Conservation (phyloP, 805 yeast species). For the Teunomyces aglyptinius region DNA sequence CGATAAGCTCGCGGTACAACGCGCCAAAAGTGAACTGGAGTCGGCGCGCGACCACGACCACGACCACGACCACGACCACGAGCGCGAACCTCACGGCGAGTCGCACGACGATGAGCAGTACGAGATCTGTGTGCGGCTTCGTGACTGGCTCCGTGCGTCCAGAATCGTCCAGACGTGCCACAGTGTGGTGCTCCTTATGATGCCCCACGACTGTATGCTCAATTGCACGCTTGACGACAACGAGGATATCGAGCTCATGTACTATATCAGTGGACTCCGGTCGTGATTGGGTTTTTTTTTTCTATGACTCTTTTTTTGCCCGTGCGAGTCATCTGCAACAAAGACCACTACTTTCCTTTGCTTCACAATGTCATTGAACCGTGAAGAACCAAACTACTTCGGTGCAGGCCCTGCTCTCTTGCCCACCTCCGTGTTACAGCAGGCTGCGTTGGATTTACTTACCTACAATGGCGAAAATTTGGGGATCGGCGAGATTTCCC, state of each 20-base stretch:
- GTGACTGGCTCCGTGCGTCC: slow-evolving; percentile 69
- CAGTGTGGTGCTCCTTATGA: slow-evolving; percentile 56
- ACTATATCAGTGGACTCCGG: slow-evolving; percentile 48
- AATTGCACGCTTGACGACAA: slow-evolving; percentile 67
- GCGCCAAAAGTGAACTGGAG: slow-evolving; percentile 18
- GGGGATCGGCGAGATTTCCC: slow-evolving; percentile 96
- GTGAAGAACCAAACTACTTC: slow-evolving; percentile 77
- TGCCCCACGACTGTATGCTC: slow-evolving; percentile 56
- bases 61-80: slow-evolving; percentile 5
- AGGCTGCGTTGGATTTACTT: slow-evolving; percentile 82
- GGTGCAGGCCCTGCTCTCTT: slow-evolving; percentile 99
- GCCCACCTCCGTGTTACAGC: slow-evolving; percentile 79
- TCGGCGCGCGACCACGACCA: slow-evolving; percentile 6
- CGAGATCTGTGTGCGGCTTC: slow-evolving; percentile 51
- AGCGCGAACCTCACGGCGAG: slow-evolving; percentile 8
- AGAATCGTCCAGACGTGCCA: slow-evolving; percentile 60
- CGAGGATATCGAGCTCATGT: slow-evolving; percentile 63
- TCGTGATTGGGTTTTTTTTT: not conserved
- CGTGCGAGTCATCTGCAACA: not conserved
- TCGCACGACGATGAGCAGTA: slow-evolving; percentile 8
- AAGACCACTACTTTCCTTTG: not conserved
- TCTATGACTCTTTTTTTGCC: not conserved
- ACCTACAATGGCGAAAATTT: slow-evolving; percentile 68
- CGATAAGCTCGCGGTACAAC: slow-evolving; percentile 46
- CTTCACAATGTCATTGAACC: slow-evolving; percentile 36